phyloP scores from a whole-genome alignment of 2,329 filamentous ascomycete species.

The Dactylellina sp. region DNA sequence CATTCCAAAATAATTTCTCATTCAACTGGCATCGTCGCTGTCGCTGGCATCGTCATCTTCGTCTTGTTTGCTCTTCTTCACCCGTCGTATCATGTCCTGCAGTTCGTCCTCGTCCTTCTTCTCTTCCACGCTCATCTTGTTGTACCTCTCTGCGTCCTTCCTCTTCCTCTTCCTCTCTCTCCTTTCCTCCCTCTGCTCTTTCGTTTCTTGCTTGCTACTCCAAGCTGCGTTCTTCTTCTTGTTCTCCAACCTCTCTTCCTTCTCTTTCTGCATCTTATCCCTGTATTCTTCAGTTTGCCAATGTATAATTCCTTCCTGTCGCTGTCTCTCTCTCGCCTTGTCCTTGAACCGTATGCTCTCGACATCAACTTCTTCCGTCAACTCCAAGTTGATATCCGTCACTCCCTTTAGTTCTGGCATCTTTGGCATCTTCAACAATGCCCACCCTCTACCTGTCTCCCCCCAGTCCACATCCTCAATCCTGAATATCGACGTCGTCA shows the following conservation, averaged over 20 bases:
- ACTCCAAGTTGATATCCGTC: constrained; percentile 75
- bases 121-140: constrained; percentile 74
- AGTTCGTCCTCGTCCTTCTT: constrained; percentile 74
- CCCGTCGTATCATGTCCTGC: constrained; percentile 76
- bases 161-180: constrained; percentile 79
- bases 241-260: constrained; percentile 61
- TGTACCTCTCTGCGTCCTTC: constrained; percentile 72
- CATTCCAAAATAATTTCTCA: no score
- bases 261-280: constrained; percentile 65
- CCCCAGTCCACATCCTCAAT: constrained; percentile 85
- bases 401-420: constrained; percentile 86
- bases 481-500: constrained; percentile 90
- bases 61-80: constrained; percentile 71
- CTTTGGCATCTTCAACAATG: constrained; percentile 83
- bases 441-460: constrained; percentile 84
- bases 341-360: constrained; percentile 78
- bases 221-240: constrained; percentile 63
- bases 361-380: constrained; percentile 74
- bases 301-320: constrained; percentile 70
- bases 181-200: constrained; percentile 74
- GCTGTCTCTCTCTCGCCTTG: constrained; percentile 75
- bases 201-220: constrained; percentile 67
- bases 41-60: constrained; percentile 42
- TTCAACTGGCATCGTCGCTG: no score
- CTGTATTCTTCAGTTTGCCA: constrained; percentile 43